phyloP scores from a whole-genome alignment of 805 yeast genomes.

The Clavispora fructus region DNA sequence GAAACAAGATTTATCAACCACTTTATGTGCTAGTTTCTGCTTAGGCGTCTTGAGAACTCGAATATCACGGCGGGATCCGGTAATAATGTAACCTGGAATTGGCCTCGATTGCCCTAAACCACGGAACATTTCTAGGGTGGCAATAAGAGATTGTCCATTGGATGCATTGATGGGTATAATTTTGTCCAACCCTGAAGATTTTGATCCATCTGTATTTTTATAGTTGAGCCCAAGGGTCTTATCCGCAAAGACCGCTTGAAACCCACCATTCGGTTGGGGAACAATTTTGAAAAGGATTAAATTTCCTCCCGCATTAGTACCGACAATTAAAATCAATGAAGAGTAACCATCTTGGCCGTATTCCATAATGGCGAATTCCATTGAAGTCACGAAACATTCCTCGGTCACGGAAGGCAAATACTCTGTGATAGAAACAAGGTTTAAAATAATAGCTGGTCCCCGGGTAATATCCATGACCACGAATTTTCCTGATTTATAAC shows the following conservation, averaged over 20 bases:
- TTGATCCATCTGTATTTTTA: slow-evolving; percentile 34
- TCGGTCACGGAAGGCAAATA: slow-evolving; percentile 29
- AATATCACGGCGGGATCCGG: slow-evolving; percentile 54
- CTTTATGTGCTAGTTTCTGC: slow-evolving; percentile 58
- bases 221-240: slow-evolving; percentile 34
- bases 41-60: slow-evolving; percentile 58
- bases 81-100: slow-evolving; percentile 58
- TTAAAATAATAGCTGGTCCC: slow-evolving; percentile 63
- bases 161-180: slow-evolving; percentile 55
- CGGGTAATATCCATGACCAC: slow-evolving; percentile 68
- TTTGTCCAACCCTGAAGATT: slow-evolving; percentile 47
- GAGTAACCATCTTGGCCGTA: slow-evolving; percentile 64
- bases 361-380: slow-evolving; percentile 72
- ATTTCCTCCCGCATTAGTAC: slow-evolving; percentile 71
- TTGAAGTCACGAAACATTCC: slow-evolving; percentile 43
- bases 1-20: slow-evolving; percentile 46
- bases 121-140: slow-evolving; percentile 52
- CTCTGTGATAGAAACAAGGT: slow-evolving; percentile 25
- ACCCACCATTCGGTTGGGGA: slow-evolving; percentile 60
- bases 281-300: slow-evolving; percentile 57
- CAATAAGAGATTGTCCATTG: slow-evolving; percentile 61
- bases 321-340: slow-evolving; percentile 67
- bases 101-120: slow-evolving; percentile 56
- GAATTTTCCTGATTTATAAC: slow-evolving; percentile 69
- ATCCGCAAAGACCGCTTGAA: slow-evolving; percentile 48